phyloP scores from a whole-genome alignment of 805 yeast species.

The Saccharomycopsis guyanensis region DNA sequence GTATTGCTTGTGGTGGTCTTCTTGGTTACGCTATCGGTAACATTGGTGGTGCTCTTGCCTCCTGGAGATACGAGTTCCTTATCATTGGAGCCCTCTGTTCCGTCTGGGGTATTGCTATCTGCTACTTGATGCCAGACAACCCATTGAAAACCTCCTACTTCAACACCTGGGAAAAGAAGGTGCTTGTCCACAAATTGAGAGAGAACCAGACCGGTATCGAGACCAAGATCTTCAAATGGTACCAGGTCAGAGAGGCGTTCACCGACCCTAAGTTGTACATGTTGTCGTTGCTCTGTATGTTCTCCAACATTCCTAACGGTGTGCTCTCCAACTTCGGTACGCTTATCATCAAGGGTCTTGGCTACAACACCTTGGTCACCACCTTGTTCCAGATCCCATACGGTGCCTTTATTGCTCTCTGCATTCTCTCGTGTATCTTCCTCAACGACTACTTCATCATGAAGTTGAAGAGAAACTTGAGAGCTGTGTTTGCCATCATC shows the following conservation, averaged over 20 bases:
- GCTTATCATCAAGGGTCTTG: constrained; percentile 30
- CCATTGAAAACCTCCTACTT: constrained; percentile 14
- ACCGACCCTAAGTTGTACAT: constrained; percentile 34
- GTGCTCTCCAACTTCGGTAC: constrained; percentile 27
- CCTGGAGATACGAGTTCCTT: constrained; percentile 24
- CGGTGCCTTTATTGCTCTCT: constrained; percentile 31
- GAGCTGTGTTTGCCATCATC: constrained; percentile 29
- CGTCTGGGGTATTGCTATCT: constrained; percentile 16
- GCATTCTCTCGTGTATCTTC: constrained; percentile 31
- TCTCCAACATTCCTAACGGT: constrained; percentile 31
- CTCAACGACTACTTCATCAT: constrained; percentile 51
- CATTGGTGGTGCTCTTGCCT: constrained; percentile 22
- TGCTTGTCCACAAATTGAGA: constrained; percentile 14
- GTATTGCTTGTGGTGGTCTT: constrained; percentile 25
- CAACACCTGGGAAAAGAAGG: constrained; percentile 15
- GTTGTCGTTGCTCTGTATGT: constrained; percentile 25
- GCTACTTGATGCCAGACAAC: constrained; percentile 14
- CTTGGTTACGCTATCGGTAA: constrained; percentile 26
- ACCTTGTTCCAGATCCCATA: constrained; percentile 39
- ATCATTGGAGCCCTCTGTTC: constrained; percentile 18
- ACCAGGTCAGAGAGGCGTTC: constrained; percentile 38
- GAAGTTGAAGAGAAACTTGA: constrained; percentile 32
- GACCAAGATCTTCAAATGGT: constrained; percentile 31
- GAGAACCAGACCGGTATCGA: constrained; percentile 39
- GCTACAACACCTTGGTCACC: constrained; percentile 33